phyloP scores from a whole-genome alignment of 495 filamentous ascomycete genomes.

The Ramalina peruviana region DNA sequence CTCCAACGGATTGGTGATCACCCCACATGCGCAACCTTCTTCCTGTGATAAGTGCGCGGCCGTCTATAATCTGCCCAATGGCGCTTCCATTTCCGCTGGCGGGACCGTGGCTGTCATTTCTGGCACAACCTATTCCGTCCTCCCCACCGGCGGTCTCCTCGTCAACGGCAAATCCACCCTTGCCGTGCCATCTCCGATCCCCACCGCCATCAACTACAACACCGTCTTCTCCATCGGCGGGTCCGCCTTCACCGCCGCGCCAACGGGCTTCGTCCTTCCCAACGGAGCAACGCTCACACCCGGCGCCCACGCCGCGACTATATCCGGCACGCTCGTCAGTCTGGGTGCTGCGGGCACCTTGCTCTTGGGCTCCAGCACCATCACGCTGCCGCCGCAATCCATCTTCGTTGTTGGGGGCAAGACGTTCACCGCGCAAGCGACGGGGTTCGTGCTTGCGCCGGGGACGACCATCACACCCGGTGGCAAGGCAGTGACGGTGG shows the following conservation, averaged over 20 bases:
- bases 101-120: neutral
- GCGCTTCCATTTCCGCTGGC: conserved; percentile 1
- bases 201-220: neutral
- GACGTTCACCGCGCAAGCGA: neutral
- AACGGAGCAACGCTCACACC: neutral
- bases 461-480: conserved; percentile 10
- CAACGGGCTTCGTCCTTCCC: neutral
- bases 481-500: conserved; percentile 10
- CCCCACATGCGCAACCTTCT: neutral
- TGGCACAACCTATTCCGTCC: conserved; percentile 3
- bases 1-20: conserved; percentile 5
- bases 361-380: neutral
- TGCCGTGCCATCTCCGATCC: neutral
- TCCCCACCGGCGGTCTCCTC: conserved; percentile 1
- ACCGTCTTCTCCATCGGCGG: conserved; percentile 2
- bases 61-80: conserved; percentile 1
- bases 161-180: conserved; percentile 1
- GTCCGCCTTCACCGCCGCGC: neutral
- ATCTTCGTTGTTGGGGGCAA: neutral
- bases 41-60: neutral
- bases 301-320: neutral
- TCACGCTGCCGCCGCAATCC: neutral
- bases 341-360: neutral
- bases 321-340: neutral
- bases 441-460: conserved; percentile 1